Percentiles rank a stretch among this genome's conserved stretches.
Evolutionary conservation across 1,284 basidiomycete species (phyloP).

Genomic region (Sparassis latifolia): DNA sequence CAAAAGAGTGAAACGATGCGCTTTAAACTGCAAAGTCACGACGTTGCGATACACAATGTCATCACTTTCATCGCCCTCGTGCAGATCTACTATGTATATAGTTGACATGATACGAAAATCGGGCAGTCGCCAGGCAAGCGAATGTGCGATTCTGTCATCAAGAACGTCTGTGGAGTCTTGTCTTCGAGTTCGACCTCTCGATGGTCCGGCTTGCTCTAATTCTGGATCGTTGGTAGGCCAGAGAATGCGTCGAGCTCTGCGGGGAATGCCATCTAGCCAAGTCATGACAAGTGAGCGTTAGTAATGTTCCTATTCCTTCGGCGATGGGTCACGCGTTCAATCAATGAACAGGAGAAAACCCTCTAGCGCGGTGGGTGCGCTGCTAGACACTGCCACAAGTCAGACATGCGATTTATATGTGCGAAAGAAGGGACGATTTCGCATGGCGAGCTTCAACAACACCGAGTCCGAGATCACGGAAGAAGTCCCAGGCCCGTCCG

Average conservation of each 20-base stretch:
- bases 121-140: background rate
- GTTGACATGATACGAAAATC: background rate
- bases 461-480: no score
- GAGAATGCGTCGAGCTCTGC: background rate
- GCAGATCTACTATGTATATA: background rate
- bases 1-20: background rate
- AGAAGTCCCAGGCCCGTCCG: no score
- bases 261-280: background rate
- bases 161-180: background rate
- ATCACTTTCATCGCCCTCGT: background rate
- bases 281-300: background rate
- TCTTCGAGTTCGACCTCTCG: background rate
- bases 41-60: background rate
- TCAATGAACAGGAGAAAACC: no score
- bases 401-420: no score
- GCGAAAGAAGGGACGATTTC: no score
- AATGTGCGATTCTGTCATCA: background rate
- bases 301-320: no score
- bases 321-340: no score
- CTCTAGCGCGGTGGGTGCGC: no score
- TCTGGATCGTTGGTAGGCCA: background rate
- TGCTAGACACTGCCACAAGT: no score
- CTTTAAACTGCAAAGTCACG: background rate
- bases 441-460: no score
- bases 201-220: background rate